phyloP scores from a whole-genome alignment of 192 early-diverging fungal species.

The Podila epigama region DNA sequence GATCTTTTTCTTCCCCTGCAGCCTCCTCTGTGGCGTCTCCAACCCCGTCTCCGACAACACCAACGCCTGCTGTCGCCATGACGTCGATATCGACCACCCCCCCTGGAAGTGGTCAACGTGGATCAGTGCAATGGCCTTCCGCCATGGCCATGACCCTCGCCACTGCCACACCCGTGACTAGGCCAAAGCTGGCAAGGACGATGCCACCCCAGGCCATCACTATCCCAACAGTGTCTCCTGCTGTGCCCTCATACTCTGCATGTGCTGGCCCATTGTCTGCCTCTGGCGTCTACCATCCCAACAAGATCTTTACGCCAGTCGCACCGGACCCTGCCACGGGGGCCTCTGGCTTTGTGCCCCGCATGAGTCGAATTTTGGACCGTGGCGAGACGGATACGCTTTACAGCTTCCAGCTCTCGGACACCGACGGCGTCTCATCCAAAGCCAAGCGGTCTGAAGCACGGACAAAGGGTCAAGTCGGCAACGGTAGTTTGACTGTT shows the following conservation, averaged over 20 bases:
- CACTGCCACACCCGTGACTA: background rate
- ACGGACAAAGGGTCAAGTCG: background rate
- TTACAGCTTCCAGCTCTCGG: background rate
- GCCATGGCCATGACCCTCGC: conserved; percentile 14
- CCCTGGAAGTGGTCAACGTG: background rate
- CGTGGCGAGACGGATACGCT: conserved; percentile 9
- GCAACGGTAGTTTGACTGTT: background rate
- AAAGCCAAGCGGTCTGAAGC: background rate
- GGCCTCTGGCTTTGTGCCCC: background rate
- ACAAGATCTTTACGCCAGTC: background rate
- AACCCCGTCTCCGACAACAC: background rate
- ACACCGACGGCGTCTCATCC: background rate
- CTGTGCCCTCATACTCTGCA: background rate
- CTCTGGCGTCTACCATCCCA: background rate
- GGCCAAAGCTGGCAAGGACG: conserved; percentile 15
- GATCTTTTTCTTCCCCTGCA: background rate
- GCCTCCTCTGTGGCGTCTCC: background rate
- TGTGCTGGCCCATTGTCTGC: conserved; percentile 6
- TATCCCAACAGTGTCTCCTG: background rate
- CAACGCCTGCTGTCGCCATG: background rate
- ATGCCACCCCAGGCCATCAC: conserved; percentile 23
- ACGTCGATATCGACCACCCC: background rate
- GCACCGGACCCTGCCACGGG: conserved; percentile 9
- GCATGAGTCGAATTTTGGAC: conserved; percentile 4
- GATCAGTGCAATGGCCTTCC: conserved; percentile 24